Evolutionary conservation across 257 asterid genomes (phyloP).

Genomic region (Solanum ossicruentum): DNA sequence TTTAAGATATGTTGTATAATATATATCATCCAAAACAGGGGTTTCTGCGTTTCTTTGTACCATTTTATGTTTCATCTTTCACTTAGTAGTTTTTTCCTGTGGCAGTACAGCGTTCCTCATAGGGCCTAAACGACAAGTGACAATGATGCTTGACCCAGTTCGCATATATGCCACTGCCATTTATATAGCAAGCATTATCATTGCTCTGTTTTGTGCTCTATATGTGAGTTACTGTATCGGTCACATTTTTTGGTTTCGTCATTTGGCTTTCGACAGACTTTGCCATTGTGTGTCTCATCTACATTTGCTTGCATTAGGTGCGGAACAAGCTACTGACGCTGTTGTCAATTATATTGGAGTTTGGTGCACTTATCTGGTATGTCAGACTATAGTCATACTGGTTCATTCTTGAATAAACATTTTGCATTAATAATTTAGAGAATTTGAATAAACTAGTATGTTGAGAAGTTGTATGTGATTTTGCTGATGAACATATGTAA

Average conservation of each 20-base stretch:
- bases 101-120: conserved; percentile 99
- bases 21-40: not conserved
- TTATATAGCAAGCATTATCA: conserved; percentile 80
- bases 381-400: not conserved
- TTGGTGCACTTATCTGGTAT: conserved; percentile 92
- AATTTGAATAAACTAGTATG: not conserved
- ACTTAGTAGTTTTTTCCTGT: conserved; percentile 19
- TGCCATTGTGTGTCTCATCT: not conserved
- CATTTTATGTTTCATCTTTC: conserved; percentile 6
- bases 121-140: conserved; percentile 90
- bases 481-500: not conserved
- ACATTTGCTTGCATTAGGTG: conserved; percentile 33
- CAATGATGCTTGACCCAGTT: conserved; percentile 96
- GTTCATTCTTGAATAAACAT: not conserved
- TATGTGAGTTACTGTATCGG: conserved; percentile 53
- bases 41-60: not conserved
- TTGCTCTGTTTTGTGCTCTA: conserved; percentile 85
- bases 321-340: conserved; percentile 81
- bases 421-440: not conserved
- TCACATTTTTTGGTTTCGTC: not conserved
- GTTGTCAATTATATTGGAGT: conserved; percentile 67
- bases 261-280: not conserved
- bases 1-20: not conserved
- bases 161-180: conserved; percentile 96
- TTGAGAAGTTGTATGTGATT: not conserved